phyloP scores from a whole-genome alignment of 495 filamentous ascomycete species.

The Immersiella caudata region DNA sequence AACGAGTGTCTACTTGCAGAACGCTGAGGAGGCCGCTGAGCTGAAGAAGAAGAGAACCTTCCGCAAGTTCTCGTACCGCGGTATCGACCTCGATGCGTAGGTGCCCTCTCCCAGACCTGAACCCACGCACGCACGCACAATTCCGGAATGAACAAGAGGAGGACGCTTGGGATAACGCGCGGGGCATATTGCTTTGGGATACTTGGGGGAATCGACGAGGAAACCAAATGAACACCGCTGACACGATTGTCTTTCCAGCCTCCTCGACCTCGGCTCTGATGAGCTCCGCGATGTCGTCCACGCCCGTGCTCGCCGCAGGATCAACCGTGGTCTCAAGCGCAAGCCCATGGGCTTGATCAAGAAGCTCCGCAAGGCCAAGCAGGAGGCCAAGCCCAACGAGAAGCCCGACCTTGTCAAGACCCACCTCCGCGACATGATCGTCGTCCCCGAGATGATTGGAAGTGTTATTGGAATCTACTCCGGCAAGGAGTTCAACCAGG shows the following conservation, averaged over 20 bases:
- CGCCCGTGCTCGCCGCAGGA: slow-evolving; percentile 95
- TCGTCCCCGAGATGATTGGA: slow-evolving; percentile 99
- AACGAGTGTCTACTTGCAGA: slow-evolving; percentile 51
- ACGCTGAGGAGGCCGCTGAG: slow-evolving; percentile 95
- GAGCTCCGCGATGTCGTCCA: slow-evolving; percentile 99
- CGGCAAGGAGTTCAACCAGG: slow-evolving; percentile 99
- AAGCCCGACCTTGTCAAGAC: slow-evolving; percentile 98
- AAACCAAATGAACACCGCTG: slow-evolving; percentile 18
- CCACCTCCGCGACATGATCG: slow-evolving; percentile 98
- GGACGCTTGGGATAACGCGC: neutral
- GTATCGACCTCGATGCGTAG: slow-evolving; percentile 98
- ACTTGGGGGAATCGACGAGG: neutral
- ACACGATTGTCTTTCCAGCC: slow-evolving; percentile 45
- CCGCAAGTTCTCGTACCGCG: slow-evolving; percentile 99
- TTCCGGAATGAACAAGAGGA: neutral
- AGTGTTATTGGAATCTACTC: slow-evolving; percentile 98
- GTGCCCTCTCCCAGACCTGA: slow-evolving; percentile 39
- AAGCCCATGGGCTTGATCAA: slow-evolving; percentile 99
- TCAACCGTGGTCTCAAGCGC: slow-evolving; percentile 99
- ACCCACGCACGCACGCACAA: neutral
- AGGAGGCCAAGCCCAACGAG: slow-evolving; percentile 99
- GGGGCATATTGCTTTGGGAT: neutral
- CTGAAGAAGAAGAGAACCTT: slow-evolving; percentile 99
- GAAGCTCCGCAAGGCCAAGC: slow-evolving; percentile 99
- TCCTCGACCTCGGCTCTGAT: slow-evolving; percentile 97